A percentile compares a stretch with the other conserved stretches of the same genome.
Evolutionary conservation across 331 rosid species (phyloP).

Genomic region (Cydonia oblonga): DNA sequence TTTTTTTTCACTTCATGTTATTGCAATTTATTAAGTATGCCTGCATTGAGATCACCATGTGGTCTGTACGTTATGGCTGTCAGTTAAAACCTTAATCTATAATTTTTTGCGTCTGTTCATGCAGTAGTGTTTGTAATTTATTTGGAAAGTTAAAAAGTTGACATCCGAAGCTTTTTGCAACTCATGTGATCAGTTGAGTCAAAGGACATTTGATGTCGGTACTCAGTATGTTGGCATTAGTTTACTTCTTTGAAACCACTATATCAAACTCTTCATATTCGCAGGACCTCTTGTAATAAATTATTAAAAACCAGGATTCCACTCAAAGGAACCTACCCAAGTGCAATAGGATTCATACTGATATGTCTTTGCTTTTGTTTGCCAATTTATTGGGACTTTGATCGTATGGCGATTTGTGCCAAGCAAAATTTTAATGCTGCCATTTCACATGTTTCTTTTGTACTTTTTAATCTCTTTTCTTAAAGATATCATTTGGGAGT

Average conservation of each 20-base stretch:
- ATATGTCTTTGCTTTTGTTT: not conserved
- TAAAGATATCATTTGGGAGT: not conserved
- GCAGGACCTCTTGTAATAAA: not conserved
- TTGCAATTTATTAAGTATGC: not conserved
- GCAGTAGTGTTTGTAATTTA: not conserved
- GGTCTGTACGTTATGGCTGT: not conserved
- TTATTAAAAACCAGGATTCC: no score
- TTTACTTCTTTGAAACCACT: not conserved
- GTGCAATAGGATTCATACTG: not conserved
- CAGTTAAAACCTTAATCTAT: no score
- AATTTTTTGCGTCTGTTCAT: not conserved
- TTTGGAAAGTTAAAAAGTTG: not conserved
- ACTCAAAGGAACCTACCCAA: not conserved
- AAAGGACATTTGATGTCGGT: no score
- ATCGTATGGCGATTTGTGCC: no score
- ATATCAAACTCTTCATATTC: not conserved
- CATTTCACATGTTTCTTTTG: not conserved
- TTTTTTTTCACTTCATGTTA: not conserved
- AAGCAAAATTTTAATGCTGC: not conserved
- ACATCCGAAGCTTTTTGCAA: not conserved
- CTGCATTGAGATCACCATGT: not conserved
- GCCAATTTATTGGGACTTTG: no score
- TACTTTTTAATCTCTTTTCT: not conserved
- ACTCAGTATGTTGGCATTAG: no score
- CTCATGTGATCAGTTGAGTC: no score